phyloP scores from a whole-genome alignment of 129 eudicot species.

The Erigeron canadensis region DNA sequence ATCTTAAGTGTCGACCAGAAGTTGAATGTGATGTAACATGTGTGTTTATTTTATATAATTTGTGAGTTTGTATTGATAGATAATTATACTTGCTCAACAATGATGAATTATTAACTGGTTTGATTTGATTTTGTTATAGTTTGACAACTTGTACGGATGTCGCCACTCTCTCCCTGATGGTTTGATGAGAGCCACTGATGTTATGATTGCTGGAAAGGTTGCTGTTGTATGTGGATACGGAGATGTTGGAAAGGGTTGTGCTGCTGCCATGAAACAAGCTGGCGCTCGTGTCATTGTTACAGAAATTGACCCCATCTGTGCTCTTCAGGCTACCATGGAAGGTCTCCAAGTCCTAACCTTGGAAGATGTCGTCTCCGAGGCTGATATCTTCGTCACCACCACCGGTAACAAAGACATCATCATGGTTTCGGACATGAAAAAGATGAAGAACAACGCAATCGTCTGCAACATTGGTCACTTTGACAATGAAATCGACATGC shows the following conservation, averaged over 20 bases:
- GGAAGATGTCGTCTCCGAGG: slow-evolving; percentile 67
- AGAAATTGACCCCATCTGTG: slow-evolving; percentile 94
- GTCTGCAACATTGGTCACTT: slow-evolving; percentile 98
- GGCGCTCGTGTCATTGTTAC: slow-evolving; percentile 93
- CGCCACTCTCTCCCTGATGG: slow-evolving; percentile 99
- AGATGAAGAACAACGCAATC: slow-evolving; percentile 98
- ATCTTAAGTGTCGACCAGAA: too few species aligned
- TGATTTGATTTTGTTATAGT: slow-evolving; percentile 28
- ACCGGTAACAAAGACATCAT: slow-evolving; percentile 98
- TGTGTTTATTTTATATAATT: too few species aligned
- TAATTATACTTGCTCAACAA: too few species aligned
- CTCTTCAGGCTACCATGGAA: slow-evolving; percentile 96
- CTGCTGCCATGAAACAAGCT: slow-evolving; percentile 75
- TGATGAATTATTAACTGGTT: too few species aligned
- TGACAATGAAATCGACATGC: slow-evolving; percentile 97
- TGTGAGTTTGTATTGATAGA: too few species aligned
- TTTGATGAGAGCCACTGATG: slow-evolving; percentile 95
- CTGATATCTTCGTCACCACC: slow-evolving; percentile 92
- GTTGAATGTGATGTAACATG: neutral
- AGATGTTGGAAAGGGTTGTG: slow-evolving; percentile 97
- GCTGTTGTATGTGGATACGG: slow-evolving; percentile 85
- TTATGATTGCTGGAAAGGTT: slow-evolving; percentile 95
- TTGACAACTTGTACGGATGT: slow-evolving; percentile 92
- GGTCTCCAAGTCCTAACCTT: slow-evolving; percentile 80
- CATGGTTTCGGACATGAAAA: slow-evolving; percentile 83